Base-by-base conservation (phyloP, 805 yeast genomes). In the Wickerhamomyces mucosus region DNA sequence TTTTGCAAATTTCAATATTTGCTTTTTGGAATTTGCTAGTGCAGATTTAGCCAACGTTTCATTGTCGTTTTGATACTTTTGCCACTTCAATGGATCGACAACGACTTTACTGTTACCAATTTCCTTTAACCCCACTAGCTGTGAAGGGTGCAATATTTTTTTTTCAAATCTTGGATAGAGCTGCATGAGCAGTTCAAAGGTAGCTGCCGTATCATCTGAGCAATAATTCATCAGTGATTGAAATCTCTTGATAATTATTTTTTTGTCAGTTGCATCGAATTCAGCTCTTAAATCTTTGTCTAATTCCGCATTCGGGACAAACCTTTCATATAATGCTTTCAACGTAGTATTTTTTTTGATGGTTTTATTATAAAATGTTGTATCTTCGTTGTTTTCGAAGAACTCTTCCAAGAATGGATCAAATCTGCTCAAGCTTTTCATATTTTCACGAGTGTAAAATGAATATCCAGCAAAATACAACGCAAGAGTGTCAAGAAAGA, bases 401-500 rank as follows among this genome's bases (percentile, higher is more conserved):
- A 32, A 36, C 22, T 32, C 35, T 13, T 32, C 29, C 3, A n/a
- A 3, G 13, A n/a, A 12, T 8, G n/a, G 14, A 3, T 20, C 24
- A 13, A 27, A 21, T 6, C 11, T 14, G 13, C 13, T 9, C 7
- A 7, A 14, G n/a, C 4, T 19, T 12, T 17, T 16, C 15, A 10
- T 29, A n/a, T 25, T 19, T n/a, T 18, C 21, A 10, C n/a, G 27
- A 15, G 27, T 21, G 15, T 25, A 14, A 3, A 19, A 16, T 4
- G 24, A 20, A 15, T 7, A 24, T 17, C 44, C 36, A 7, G 39
- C 38, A 8, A 35, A 72, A 55, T 89, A 96, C 16, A 88, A 58
- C 2, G 95, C 78, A 82, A 86, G 78, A 1, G 92, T 85, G 52
- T 88, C 97, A 35, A 89, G 41, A 48, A 63, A 88, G 51, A 82